Evolutionary conservation across 352 stramenopile species (phyloP), one percentile per base, ranked within the genome.

Genomic region (Phytophthora melonis): DNA sequence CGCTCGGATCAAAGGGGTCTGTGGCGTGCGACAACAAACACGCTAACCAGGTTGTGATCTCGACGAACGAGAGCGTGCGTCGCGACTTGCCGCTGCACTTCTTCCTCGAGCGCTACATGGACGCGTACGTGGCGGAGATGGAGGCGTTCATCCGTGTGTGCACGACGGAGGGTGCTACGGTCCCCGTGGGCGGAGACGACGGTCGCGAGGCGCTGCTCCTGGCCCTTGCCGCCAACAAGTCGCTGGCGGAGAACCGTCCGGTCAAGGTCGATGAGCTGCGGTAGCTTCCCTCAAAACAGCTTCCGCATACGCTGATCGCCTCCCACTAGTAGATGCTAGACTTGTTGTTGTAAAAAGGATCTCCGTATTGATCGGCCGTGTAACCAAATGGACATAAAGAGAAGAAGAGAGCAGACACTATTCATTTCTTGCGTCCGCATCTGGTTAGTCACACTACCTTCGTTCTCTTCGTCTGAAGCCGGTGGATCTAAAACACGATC

Each of bases 401-500:
- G 63, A 11, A 72, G 47, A 32, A 64, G 14, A 68, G 57, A 81
- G 57, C 57, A 68, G 32, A 69, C 59, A 63, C 49, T 41, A 55
- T 75, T 59, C 50, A 63, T 65, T 75, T 60, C 60, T 63, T 63
- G 62, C 54, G 64, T 34, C 63, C 43, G 21, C 50, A 21, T 63
- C 62, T 56, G 41, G 56, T 41, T 72, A 65, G 45, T 55, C 56
- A 68, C 41, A 52, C 47, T 72, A 61, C 39, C 41, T 63, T 66
- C 23, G 19, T 58, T 64, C 61, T 70, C 45, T 75, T 16, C 10
- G 32, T 57, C 16, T 58, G 45, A 52, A 68, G 53, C 56, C 30
- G 50, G 58, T 61, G 53, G 19, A 72, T 78, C 65, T 97, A 99
- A 81, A 99, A 99, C 56, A 99, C 96, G 39, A 99, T 98, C 14